Base-by-base conservation (phyloP, 2,329 filamentous ascomycete genomes). In the Aphanocladium album region DNA sequence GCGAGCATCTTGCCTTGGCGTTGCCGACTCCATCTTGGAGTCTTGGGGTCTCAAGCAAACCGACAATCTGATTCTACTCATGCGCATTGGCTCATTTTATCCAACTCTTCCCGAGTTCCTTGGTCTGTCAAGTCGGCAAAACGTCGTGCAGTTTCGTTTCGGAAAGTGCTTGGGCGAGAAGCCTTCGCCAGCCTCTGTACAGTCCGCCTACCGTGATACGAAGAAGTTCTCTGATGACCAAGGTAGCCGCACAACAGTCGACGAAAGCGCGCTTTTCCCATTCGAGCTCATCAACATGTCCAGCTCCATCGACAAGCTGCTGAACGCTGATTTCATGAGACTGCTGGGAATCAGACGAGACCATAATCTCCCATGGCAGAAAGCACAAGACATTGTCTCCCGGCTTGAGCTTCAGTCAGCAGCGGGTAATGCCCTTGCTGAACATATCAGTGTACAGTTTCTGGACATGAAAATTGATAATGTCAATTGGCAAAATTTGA, bases 81-180 rank as follows among this genome's bases (percentile, higher is more conserved):
- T 95, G 47, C 82, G 82, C 39, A 89, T 89, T 64, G 74, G 79
- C 0, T 71, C 73, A n/a, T 79, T 77, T 0, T 96, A 96, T 71
- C 79, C 78, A 35, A 75, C 77, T 3, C 75, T 89, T 53, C 80
- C 88, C 17, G 70, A 82, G 0, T 70, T 89, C 11, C 69, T 83
- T 16, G 68, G 72, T 71, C 76, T 58, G 69, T 79, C 60, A 68
- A 43, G 64, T 66, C 52, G 70, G 67, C 61, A 72, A 72, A 74
- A 19, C 64, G 72, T 53, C 45, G 61, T 69, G 64, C 76, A 80
- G 3, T 88, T 93, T 70, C 82, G 86, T 7, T 79, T 95, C 25
- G 89, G 90, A 1, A 83, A 90, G 59, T 88, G 89, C 67, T 76
- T 80, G n/a, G 79, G 74, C 3, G 90, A 93, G 72, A 95, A 93